These are phyloP conservation scores for Crithidia brevicula DNA, from an alignment of 208 protist species.

Conservation along the genomic window DNA sequence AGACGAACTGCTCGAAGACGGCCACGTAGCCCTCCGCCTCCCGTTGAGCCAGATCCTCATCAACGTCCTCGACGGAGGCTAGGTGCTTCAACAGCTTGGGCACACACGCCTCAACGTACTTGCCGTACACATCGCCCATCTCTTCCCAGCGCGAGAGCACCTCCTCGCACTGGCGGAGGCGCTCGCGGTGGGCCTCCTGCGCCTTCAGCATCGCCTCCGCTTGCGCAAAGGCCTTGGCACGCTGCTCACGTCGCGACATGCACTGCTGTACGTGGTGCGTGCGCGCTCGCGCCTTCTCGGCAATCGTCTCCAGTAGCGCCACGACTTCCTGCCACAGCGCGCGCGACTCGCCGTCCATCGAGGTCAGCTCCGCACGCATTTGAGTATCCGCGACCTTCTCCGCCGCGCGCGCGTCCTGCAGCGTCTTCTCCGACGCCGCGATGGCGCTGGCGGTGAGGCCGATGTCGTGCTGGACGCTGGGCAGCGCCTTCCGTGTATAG, in stretches of 20 bases:
- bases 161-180: constrained; percentile 59
- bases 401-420: constrained; percentile 38
- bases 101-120: constrained; percentile 90
- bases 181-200: constrained; percentile 45
- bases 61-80: constrained; percentile 79
- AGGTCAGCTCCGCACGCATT: constrained; percentile 29
- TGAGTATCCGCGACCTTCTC: constrained; percentile 43
- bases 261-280: constrained; percentile 49
- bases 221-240: constrained; percentile 43
- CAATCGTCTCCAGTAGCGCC: constrained; percentile 42
- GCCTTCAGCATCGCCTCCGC: constrained; percentile 52
- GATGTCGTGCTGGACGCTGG: constrained; percentile 62
- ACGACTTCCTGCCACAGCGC: constrained; percentile 55
- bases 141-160: constrained; percentile 50
- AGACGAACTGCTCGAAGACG: constrained; percentile 77
- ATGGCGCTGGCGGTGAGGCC: constrained; percentile 30
- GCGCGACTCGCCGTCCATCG: constrained; percentile 51
- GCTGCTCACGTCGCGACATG: constrained; percentile 67
- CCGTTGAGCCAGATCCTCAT: constrained; percentile 63
- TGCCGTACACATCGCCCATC: constrained; percentile 61
- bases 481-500: constrained; percentile 45
- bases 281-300: constrained; percentile 47
- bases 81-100: constrained; percentile 91
- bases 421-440: constrained; percentile 28
- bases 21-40: constrained; percentile 81